Evolutionary conservation across 805 yeast genomes (phyloP).

Genomic region (Zygosaccharomyces bailii): DNA sequence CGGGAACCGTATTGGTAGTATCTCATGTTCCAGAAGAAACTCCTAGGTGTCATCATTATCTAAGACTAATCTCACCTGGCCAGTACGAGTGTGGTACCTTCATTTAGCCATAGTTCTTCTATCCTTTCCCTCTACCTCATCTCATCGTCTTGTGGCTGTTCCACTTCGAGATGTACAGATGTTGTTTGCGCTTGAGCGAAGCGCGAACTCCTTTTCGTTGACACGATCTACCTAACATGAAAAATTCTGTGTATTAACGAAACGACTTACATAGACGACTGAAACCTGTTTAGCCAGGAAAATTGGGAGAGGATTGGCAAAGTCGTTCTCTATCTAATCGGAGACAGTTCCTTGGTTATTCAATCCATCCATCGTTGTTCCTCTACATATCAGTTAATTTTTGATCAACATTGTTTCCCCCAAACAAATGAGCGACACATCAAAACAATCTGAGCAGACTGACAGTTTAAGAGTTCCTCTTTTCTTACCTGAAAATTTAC

Average conservation of each 20-base stretch:
- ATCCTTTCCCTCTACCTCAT: not conserved
- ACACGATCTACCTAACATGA: slow-evolving; percentile 3
- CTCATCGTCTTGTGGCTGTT: not conserved
- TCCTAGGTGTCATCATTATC: slow-evolving; percentile 57
- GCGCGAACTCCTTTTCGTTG: slow-evolving; percentile 5
- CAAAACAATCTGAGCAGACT: not conserved
- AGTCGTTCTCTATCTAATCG: not conserved
- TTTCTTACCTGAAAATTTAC: slow-evolving; percentile 34
- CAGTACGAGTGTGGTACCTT: slow-evolving; percentile 28
- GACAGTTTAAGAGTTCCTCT: slow-evolving; percentile 34
- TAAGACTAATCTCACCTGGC: slow-evolving; percentile 38
- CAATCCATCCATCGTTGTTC: not conserved
- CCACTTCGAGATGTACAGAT: not conserved
- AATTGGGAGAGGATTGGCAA: not conserved
- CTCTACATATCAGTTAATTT: not conserved
- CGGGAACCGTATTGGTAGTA: slow-evolving; percentile 71
- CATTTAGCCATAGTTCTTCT: not conserved
- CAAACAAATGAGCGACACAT: slow-evolving; percentile 3
- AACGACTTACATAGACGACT: slow-evolving; percentile 2
- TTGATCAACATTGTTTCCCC: not conserved
- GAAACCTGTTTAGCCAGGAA: not conserved
- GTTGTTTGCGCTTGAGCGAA: not conserved
- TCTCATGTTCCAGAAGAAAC: slow-evolving; percentile 81
- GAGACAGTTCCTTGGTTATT: not conserved
- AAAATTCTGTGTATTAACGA: slow-evolving; percentile 5